Percentiles rank a stretch among this genome's conserved stretches.
Evolutionary conservation across 2,329 filamentous ascomycete genomes (phyloP).

Genomic region (Aspergillus carbonarius): DNA sequence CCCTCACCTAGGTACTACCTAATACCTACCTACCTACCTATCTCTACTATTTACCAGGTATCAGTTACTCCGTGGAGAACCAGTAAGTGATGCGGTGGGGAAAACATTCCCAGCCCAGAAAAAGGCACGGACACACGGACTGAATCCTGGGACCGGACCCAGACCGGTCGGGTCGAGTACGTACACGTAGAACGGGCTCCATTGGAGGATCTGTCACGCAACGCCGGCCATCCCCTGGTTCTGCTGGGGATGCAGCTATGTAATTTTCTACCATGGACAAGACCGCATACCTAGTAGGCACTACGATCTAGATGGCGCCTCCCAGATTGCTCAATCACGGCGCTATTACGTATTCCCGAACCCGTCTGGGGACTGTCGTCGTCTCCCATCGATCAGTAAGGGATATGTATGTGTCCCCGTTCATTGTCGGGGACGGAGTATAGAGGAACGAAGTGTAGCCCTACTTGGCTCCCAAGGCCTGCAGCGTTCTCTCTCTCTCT

Average conservation of each 20-base stretch:
- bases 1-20: no score
- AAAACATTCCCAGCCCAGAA: neutral
- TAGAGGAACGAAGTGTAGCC: no score
- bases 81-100: neutral
- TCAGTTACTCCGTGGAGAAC: neutral
- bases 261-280: neutral
- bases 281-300: neutral
- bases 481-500: no score
- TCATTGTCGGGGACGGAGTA: neutral
- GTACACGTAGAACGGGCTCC: neutral
- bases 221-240: neutral
- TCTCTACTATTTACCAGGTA: no score
- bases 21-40: no score
- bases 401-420: neutral
- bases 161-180: constrained; percentile 1
- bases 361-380: neutral
- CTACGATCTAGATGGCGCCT: neutral
- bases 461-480: neutral
- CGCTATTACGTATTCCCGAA: neutral
- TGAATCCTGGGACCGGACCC: constrained; percentile 1
- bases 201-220: neutral
- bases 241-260: neutral
- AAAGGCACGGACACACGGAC: constrained; percentile 5
- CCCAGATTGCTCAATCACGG: neutral
- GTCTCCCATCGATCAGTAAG: neutral